phyloP scores from a whole-genome alignment of 1,284 basidiomycete species.

The Takashimella koratensis region DNA sequence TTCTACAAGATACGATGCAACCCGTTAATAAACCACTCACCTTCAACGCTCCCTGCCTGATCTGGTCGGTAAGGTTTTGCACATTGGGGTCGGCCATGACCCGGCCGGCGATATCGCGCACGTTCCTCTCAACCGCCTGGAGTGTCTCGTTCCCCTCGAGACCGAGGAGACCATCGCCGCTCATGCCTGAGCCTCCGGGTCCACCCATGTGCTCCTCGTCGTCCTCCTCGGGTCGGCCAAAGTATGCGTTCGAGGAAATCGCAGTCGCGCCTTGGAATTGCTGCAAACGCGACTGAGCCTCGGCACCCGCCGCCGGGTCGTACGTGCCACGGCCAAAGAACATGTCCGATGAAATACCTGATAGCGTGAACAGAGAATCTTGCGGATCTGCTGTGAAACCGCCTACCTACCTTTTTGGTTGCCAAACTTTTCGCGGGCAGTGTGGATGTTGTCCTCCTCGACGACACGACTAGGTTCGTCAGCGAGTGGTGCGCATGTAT shows the following conservation, averaged over 20 bases:
- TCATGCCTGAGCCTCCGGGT: conserved; percentile 46
- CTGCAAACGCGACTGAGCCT: conserved; percentile 77
- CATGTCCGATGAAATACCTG: conserved; percentile 92
- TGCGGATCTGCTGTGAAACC: too few relatives aligned
- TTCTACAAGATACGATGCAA: too few relatives aligned
- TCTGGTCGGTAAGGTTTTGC: conserved; percentile 78
- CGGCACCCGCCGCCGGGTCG: conserved; percentile 66
- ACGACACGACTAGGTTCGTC: conserved; percentile 22
- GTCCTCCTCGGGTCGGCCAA: conserved; percentile 86
- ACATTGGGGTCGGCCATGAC: conserved; percentile 87
- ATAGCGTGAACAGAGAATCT: neutral
- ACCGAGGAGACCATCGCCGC: conserved; percentile 57
- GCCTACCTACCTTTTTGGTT: conserved; percentile 65
- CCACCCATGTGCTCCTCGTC: conserved; percentile 49
- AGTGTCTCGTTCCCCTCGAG: conserved; percentile 65
- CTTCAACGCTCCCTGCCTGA: conserved; percentile 79
- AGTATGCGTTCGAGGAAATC: conserved; percentile 94
- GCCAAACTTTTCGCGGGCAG: conserved; percentile 87
- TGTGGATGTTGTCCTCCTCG: conserved; percentile 60
- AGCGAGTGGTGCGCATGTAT: neutral
- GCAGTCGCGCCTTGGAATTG: conserved; percentile 88
- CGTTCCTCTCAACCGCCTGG: conserved; percentile 63
- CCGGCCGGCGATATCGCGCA: conserved; percentile 71
- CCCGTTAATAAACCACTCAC: too few relatives aligned
- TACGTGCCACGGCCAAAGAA: conserved; percentile 90